Conservation (phyloP, 2,329 filamentous ascomycete species). For the Leptographium galeiforme region DNA sequence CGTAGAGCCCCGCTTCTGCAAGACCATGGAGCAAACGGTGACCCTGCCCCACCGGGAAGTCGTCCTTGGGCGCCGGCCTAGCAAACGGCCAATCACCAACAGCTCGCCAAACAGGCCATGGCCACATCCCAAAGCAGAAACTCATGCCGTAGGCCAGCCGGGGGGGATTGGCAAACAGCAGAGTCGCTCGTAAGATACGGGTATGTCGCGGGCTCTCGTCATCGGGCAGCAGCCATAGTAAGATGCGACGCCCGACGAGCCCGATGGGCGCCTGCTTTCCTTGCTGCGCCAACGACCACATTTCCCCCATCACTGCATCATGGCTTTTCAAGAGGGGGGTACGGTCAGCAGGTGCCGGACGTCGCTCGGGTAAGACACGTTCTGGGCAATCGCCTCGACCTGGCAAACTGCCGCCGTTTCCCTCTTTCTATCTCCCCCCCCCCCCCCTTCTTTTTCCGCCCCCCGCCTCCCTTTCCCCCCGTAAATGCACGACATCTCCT, state of each 20-base stretch:
- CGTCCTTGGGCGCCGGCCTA: constrained; percentile 4
- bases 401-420: too few relatives aligned
- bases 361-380: too few relatives aligned
- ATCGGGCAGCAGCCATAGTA: not conserved
- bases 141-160: not conserved
- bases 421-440: too few relatives aligned
- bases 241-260: not conserved
- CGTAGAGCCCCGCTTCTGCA: constrained; percentile 4
- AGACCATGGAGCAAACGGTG: constrained; percentile 10
- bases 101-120: constrained; percentile 1
- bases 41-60: not conserved
- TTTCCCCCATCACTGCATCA: too few relatives aligned
- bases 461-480: not conserved
- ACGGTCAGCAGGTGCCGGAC: too few relatives aligned
- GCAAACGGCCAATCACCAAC: constrained; percentile 6
- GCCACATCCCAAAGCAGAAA: not conserved
- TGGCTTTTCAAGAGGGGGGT: too few relatives aligned
- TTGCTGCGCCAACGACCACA: too few relatives aligned
- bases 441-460: not conserved
- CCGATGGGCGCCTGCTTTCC: too few relatives aligned
- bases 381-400: too few relatives aligned
- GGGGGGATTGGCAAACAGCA: not conserved
- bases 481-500: not conserved
- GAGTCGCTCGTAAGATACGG: not conserved
- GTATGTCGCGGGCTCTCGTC: too few relatives aligned